These are phyloP conservation scores for Polytolypa hystricis DNA, from an alignment of 2,329 filamentous ascomycete species.

Conservation along the genomic window DNA sequence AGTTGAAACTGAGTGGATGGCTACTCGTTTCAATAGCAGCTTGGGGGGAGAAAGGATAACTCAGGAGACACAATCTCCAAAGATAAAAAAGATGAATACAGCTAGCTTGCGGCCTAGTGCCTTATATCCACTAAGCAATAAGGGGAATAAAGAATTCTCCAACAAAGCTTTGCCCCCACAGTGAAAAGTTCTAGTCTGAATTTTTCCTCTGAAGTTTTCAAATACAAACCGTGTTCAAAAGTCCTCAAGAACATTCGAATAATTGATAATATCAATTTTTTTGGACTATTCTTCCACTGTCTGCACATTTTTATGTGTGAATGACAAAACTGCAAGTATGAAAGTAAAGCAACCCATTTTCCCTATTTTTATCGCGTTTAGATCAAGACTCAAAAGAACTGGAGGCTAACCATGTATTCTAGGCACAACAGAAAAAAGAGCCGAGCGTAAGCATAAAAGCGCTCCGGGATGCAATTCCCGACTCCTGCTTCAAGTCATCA, in stretches of 20 bases:
- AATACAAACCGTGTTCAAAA: background rate
- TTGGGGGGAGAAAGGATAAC: too few relatives aligned
- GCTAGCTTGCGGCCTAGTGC: background rate
- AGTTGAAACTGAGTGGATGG: too few relatives aligned
- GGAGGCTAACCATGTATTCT: background rate
- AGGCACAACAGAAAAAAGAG: background rate
- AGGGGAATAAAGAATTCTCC: background rate
- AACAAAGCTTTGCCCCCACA: conserved; percentile 2
- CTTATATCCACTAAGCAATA: background rate
- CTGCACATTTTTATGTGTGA: too few relatives aligned
- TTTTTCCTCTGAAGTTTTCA: background rate
- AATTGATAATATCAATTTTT: conserved; percentile 1
- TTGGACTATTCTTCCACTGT: background rate
- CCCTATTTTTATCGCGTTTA: background rate
- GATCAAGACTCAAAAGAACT: background rate
- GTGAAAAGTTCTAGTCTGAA: background rate
- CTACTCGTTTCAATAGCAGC: too few relatives aligned
- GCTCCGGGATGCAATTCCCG: conserved; percentile 42
- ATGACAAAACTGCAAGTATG: background rate
- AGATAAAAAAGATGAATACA: background rate
- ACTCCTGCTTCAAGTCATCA: conserved; percentile 51
- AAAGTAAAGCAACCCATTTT: background rate
- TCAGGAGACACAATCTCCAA: background rate
- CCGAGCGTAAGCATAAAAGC: conserved; percentile 5
- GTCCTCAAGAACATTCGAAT: background rate